Base-by-base conservation (phyloP, 371 early-diverging fungal species). In the Lichtheimia corymbifera region DNA sequence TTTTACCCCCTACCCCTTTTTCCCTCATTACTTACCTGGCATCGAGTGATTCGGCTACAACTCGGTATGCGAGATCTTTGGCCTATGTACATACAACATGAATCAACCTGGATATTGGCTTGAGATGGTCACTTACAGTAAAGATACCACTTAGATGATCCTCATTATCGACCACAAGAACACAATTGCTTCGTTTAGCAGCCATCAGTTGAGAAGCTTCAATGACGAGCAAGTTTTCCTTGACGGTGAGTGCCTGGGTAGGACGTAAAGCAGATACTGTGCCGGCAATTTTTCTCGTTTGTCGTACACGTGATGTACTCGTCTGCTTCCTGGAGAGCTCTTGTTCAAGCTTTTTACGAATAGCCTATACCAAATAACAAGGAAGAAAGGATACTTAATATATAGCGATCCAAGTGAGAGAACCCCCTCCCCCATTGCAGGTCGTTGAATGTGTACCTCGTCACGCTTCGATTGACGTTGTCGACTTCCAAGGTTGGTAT, bases 151-250 rank as follows among this genome's bases (percentile, higher is more conserved):
- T 84, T 60, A 98, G 83, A 59, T 93, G 92, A 65, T 95, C 93
- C 30, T 96, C 91, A 30, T 87, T 85, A 72, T 95, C 91, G n/a
- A 95, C 92, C 15, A 94, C 94, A 12, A 96, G 79, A 56, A 91
- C 93, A 66, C 96, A 95, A 73, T 98, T 97, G 17, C 92, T 89
- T n/a, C 97, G 83, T 74, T 95, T 97, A 40, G 97, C 97, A n/a
- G 98, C 96, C 97, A 98, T 97, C 47, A 96, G 82, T 75, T 94
- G 97, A 18, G 97, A 92, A 0, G 96, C 96, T 71, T 97, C 95
- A 44, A 92, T 86, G 40, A 97, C 93, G 27, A 90, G 81, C 66
- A 94, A 88, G 14, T 86, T 86, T 55, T 97, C 95, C 55, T 90
- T 85, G 52, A 96, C 92, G 4, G 95, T 96, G 63, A 97, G 80